Conservation (phyloP, 768 basidiomycete genomes). For the Tulasnella sp. region DNA sequence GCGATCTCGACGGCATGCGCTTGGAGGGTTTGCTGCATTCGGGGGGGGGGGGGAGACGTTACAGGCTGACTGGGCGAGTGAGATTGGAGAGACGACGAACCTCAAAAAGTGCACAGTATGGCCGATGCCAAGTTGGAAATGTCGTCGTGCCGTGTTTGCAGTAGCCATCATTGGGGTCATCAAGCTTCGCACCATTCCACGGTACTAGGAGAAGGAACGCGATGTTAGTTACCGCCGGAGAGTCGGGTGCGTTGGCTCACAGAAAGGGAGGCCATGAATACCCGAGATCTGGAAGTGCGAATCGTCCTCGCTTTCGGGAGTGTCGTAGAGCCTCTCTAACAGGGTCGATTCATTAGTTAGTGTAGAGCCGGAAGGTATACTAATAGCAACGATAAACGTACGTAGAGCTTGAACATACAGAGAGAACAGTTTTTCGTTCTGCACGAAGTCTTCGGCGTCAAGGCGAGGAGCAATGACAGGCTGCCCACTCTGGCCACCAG, state of each 20-base stretch:
- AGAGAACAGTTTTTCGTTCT: constrained; percentile 52
- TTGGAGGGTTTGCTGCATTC: neutral
- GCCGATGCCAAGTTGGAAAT: constrained; percentile 62
- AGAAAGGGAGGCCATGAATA: too few relatives aligned
- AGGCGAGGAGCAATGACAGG: constrained; percentile 43
- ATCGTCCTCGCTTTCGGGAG: too few relatives aligned
- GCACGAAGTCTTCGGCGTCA: constrained; percentile 52
- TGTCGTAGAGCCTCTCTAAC: too few relatives aligned
- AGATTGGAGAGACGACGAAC: constrained; percentile 43
- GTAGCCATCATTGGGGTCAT: constrained; percentile 8
- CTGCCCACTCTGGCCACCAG: too few relatives aligned
- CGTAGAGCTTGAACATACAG: constrained; percentile 57
- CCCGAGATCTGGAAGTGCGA: too few relatives aligned
- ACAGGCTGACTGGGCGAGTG: too few relatives aligned
- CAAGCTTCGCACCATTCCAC: constrained; percentile 4
- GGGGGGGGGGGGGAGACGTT: neutral
- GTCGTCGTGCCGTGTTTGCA: constrained; percentile 42
- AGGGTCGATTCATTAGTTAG: too few relatives aligned
- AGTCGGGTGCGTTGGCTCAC: too few relatives aligned
- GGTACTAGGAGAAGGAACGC: constrained; percentile 45
- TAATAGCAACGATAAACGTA: constrained; percentile 36
- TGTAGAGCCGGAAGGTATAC: too few relatives aligned
- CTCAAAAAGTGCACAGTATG: constrained; percentile 56
- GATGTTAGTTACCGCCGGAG: too few relatives aligned
- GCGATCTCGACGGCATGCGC: too few relatives aligned